Evolutionary conservation across 192 early-diverging fungal genomes (phyloP), one percentile per base, ranked within the genome.

Genomic region (Jimgerdemannia lactiflua): DNA sequence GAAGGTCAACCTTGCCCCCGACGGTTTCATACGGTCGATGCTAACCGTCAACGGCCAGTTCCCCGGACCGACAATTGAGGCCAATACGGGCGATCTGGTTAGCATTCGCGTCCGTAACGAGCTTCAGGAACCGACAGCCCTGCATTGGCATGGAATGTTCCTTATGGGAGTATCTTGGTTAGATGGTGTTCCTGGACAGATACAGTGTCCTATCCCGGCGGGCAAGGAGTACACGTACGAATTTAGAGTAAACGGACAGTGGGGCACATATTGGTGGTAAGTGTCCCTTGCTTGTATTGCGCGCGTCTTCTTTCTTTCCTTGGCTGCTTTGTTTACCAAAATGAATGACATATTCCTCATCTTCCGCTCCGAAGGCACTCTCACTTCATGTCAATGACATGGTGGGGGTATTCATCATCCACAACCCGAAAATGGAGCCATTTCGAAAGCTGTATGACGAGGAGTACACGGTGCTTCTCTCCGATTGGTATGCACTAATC

Each of bases 361-460:
- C 19, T 8, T 14, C 39, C 39, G 39, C n/a, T 40, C 43, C 70
- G 10, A 18, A 87, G 89, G 73, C 92, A 93, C 67, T 77, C 87
- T 17, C 91, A 93, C 72, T 84, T 78, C 74, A 70, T 73, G 89
- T 91, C 14, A 91, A 94, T 70, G 93, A 91, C 10, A 77, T 93
- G 39, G 82, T 87, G 4, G 84, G 90, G 10, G 89, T 92, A 1
- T 68, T 94, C 18, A 88, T 92, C 41, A 74, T 94, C 14, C 82
- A 92, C 64, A 80, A 87, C 69, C 84, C 83, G 14, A 65, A 77
- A 4, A 79, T 75, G 2, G 67, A 82, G 39, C 71, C 85, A 72
- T 43, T 79, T 14, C 75, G 76, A 39, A 71, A 85, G 71, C 64
- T 75, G 0, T 90, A 89, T 65, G 91, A 93, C 29, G 86, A 86